Base-by-base conservation (phyloP, 345 rosid genomes). In the Moringa oleifera region DNA sequence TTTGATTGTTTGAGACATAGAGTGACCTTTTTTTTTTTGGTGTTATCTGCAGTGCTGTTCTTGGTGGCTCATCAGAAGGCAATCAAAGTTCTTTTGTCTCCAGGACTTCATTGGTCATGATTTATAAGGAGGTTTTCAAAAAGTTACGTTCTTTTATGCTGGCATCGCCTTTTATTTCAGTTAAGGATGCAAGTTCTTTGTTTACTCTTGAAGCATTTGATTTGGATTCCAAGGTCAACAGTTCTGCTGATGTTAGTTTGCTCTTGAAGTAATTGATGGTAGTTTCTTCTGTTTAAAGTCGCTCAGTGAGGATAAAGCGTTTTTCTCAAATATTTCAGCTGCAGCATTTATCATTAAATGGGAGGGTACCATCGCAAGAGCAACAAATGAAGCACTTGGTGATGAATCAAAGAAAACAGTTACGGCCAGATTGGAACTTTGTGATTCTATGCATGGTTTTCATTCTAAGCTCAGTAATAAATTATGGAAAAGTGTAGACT, bases 61-160 rank as follows among this genome's bases (percentile, higher is more conserved):
- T 93, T 66, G 96, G 97, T 73, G 94, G 96, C 69, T 73, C 84
- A 70, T 59, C 76, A 15, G 78, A 77, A 61, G 84, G 70, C 60
- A 55, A 68, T 68, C 74, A 69, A 56, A 59, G 73, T 67, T 79
- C 84, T 33, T 81, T 90, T 55, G 78, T 83, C 20, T 80, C 96
- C 20, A 85, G 76, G 68, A 77, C 74, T 77, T 62, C 88, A 23
- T 37, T 81, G 67, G 51, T 76, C 68, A 63, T 74, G 73, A 78
- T 93, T 57, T 77, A 72, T 64, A 74, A 71, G 55, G 83, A 73
- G 52, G 61, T 88, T 66, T 71, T 69, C 55, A 80, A 68, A 70
- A 88, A 75, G 70, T 73, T 93, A 56, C 65, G 72, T 51, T 62
- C 70, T 57, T 88, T 86, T 78, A 73, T 86, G 58, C 70, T 62